Conservation (phyloP, 2,329 filamentous ascomycete species). For the Cladosporium halotolerans region DNA sequence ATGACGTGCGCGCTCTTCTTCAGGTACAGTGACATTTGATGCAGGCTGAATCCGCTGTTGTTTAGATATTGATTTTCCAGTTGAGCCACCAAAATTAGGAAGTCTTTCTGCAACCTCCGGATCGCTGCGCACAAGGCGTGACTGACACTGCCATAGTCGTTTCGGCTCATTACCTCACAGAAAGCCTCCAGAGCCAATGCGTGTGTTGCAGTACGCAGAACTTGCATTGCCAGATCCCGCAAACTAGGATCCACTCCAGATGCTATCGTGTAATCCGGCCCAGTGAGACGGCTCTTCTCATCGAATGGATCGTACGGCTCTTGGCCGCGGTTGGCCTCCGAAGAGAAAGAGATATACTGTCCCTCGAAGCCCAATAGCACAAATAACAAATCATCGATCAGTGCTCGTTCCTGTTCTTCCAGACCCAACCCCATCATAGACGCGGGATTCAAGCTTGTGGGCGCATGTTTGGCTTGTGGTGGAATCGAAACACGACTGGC, state of each 20-base stretch:
- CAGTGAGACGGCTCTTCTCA: slow-evolving; percentile 80
- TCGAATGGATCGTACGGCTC: slow-evolving; percentile 75
- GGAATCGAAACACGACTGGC: slow-evolving; percentile 61
- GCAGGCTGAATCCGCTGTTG: slow-evolving; percentile 81
- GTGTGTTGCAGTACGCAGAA: slow-evolving; percentile 91
- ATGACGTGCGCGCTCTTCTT: slow-evolving; percentile 88
- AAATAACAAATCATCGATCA: slow-evolving; percentile 85
- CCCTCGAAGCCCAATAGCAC: slow-evolving; percentile 98
- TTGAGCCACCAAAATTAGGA: slow-evolving; percentile 85
- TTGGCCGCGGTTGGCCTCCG: neutral
- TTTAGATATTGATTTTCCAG: slow-evolving; percentile 89
- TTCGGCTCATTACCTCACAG: slow-evolving; percentile 86
- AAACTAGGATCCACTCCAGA: slow-evolving; percentile 85
- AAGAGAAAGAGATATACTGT: slow-evolving; percentile 83
- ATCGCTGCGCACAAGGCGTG: slow-evolving; percentile 95
- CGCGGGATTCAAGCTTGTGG: slow-evolving; percentile 60
- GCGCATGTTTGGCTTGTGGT: slow-evolving; percentile 59
- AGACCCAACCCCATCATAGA: slow-evolving; percentile 65
- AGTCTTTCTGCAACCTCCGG: slow-evolving; percentile 85
- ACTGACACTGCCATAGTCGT: slow-evolving; percentile 90
- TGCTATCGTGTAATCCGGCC: slow-evolving; percentile 72
- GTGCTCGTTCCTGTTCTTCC: slow-evolving; percentile 75
- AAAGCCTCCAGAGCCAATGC: slow-evolving; percentile 88
- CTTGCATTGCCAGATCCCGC: slow-evolving; percentile 76
- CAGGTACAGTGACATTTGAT: slow-evolving; percentile 86